Percentiles rank a stretch among this genome's conserved stretches.
Conservation (phyloP, 257 asterid species). For the Nicotiana obtusifolia region DNA sequence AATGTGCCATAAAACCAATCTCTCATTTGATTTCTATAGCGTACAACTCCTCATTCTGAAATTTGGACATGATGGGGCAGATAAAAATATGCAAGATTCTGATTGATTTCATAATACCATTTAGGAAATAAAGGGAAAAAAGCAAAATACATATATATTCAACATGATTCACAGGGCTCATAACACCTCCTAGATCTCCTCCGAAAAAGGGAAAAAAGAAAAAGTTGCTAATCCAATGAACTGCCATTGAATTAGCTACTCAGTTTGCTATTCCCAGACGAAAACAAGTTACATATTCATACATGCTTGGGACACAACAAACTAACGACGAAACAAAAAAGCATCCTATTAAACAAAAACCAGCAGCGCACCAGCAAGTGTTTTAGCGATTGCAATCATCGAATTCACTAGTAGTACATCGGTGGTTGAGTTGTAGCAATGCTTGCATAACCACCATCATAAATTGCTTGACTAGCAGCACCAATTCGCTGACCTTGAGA, state of each 20-base stretch:
- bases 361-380: neutral
- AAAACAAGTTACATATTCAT: constrained; percentile 22
- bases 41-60: too few species aligned
- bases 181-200: neutral
- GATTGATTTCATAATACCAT: neutral
- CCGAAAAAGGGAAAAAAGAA: neutral
- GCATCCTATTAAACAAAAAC: neutral
- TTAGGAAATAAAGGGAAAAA: neutral
- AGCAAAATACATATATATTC: neutral
- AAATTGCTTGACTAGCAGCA: constrained; percentile 45
- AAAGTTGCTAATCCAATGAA: neutral
- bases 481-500: constrained; percentile 60
- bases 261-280: constrained; percentile 15
- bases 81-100: neutral
- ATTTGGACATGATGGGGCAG: neutral
- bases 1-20: too few species aligned
- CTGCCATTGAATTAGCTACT: neutral
- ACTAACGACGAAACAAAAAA: neutral
- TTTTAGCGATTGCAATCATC: neutral
- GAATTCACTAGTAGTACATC: constrained; percentile 42
- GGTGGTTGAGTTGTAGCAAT: constrained; percentile 45
- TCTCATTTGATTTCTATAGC: too few species aligned
- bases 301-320: constrained; percentile 8
- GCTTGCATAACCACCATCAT: constrained; percentile 45
- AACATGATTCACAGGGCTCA: neutral